Evolutionary conservation across 805 yeast genomes (phyloP).

Genomic region (Candida oleophila): DNA sequence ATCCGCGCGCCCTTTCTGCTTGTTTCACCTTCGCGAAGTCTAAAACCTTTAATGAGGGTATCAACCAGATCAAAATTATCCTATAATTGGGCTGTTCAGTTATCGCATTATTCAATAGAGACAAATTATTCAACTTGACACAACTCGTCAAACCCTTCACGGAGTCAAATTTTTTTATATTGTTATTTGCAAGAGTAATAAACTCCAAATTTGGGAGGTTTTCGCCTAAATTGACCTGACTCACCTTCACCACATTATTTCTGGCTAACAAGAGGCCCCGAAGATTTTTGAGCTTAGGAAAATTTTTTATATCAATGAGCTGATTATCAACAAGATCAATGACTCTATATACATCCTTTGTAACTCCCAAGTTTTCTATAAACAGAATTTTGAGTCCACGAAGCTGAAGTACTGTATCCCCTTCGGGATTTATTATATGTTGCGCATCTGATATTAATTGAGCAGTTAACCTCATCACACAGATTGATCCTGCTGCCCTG

Average conservation of each 20-base stretch:
- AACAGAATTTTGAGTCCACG: constrained; percentile 30
- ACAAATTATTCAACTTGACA: constrained; percentile 44
- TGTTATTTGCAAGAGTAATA: constrained; percentile 53
- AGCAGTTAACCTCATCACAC: constrained; percentile 40
- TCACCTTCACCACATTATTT: constrained; percentile 53
- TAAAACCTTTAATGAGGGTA: constrained; percentile 62
- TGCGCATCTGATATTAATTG: constrained; percentile 30
- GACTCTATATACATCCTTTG: constrained; percentile 40
- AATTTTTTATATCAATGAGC: constrained; percentile 50
- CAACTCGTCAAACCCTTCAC: constrained; percentile 41
- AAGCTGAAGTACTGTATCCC: constrained; percentile 33
- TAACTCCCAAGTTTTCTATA: constrained; percentile 35
- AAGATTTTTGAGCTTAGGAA: constrained; percentile 43
- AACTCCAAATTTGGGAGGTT: constrained; percentile 48
- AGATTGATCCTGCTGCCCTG: too few relatives aligned
- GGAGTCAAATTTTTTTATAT: constrained; percentile 44
- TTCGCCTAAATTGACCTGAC: constrained; percentile 17
- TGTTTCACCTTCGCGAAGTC: constrained; percentile 67
- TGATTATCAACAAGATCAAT: constrained; percentile 79
- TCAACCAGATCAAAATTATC: constrained; percentile 52
- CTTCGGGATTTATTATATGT: constrained; percentile 32
- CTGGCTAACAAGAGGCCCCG: constrained; percentile 59
- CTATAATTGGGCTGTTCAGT: constrained; percentile 54
- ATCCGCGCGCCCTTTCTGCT: constrained; percentile 49
- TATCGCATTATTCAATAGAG: constrained; percentile 60